Conservation (phyloP, 495 filamentous ascomycete genomes). For the Amphirosellinia nigrospora region DNA sequence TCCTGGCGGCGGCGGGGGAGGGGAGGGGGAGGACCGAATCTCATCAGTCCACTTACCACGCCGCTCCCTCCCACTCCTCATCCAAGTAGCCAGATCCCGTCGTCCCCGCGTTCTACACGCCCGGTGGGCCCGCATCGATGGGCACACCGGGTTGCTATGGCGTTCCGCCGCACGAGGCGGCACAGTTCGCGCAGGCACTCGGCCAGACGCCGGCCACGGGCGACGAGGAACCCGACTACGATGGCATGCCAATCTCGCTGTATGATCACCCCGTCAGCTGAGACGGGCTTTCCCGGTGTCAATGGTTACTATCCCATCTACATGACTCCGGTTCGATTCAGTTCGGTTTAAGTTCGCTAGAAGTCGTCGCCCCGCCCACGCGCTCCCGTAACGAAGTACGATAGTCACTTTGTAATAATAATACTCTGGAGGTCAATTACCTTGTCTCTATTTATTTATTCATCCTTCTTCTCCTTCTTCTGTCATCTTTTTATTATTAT, state of each 20-base stretch:
- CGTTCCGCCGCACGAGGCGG: slow-evolving; percentile 15
- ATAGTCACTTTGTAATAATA: slow-evolving; percentile 17
- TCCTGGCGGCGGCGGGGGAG: not conserved
- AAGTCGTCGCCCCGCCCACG: not conserved
- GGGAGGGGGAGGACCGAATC: not conserved
- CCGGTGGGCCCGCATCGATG: not conserved
- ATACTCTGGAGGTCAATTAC: not conserved
- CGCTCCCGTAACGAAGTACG: too few relatives aligned
- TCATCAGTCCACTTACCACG: slow-evolving; percentile 22
- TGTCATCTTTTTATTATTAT: not conserved
- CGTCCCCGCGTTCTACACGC: slow-evolving; percentile 26
- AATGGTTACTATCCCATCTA: not conserved
- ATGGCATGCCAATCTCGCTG: slow-evolving; percentile 22
- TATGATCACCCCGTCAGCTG: slow-evolving; percentile 18
- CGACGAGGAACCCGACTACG: slow-evolving; percentile 25
- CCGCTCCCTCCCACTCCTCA: slow-evolving; percentile 14
- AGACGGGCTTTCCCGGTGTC: not conserved
- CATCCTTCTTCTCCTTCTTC: not conserved
- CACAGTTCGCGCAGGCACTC: slow-evolving; percentile 8
- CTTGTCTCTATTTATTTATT: too few relatives aligned
- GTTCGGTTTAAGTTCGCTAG: not conserved
- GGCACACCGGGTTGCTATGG: slow-evolving; percentile 20
- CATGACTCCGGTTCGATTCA: not conserved
- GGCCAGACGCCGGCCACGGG: not conserved
- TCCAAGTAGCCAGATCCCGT: not conserved